A percentile compares a stretch with the other conserved stretches of the same genome.
These are phyloP conservation scores for Pichia kluyveri DNA, from an alignment of 805 yeast genomes.

Conservation along the genomic window DNA sequence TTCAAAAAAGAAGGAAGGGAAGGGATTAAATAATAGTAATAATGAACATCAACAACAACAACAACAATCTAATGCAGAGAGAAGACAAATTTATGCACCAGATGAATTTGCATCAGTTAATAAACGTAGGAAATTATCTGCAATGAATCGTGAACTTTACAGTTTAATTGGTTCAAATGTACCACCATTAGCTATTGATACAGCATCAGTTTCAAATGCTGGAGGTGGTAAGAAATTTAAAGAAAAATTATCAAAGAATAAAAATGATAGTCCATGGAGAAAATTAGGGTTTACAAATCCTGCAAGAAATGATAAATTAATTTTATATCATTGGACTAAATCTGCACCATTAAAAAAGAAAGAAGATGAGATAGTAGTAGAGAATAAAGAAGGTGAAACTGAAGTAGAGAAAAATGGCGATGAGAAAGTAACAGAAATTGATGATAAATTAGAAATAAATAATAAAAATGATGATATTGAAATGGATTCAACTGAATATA, in stretches of 20 bases:
- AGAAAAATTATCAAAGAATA: constrained; percentile 51
- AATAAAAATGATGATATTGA: constrained; percentile 1
- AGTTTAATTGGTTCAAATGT: constrained; percentile 85
- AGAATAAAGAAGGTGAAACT: constrained; percentile 2
- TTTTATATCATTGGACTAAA: constrained; percentile 78
- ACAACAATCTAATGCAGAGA: constrained; percentile 3
- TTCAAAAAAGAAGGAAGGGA: constrained; percentile 21
- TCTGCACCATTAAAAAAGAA: constrained; percentile 30
- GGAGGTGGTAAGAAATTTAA: constrained; percentile 39
- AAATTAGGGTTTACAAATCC: constrained; percentile 50
- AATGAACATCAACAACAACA: constrained; percentile 11
- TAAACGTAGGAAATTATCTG: constrained; percentile 34
- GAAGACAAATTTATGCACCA: constrained; percentile 13
- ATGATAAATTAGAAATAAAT: not conserved
- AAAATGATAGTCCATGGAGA: constrained; percentile 74
- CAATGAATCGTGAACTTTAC: constrained; percentile 85
- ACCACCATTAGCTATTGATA: constrained; percentile 66
- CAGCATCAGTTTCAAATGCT: constrained; percentile 15
- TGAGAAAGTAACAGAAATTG: not conserved
- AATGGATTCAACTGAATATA: constrained; percentile 31
- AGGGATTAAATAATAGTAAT: too few species aligned
- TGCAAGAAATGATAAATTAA: constrained; percentile 41
- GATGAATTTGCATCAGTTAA: constrained; percentile 14
- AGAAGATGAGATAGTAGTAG: not conserved
- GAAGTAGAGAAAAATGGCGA: constrained; percentile 5